Evolutionary conservation across 78 protist species (phyloP), one percentile per base, ranked within the genome.

Genomic region (Dictyostelium firmibasis): DNA sequence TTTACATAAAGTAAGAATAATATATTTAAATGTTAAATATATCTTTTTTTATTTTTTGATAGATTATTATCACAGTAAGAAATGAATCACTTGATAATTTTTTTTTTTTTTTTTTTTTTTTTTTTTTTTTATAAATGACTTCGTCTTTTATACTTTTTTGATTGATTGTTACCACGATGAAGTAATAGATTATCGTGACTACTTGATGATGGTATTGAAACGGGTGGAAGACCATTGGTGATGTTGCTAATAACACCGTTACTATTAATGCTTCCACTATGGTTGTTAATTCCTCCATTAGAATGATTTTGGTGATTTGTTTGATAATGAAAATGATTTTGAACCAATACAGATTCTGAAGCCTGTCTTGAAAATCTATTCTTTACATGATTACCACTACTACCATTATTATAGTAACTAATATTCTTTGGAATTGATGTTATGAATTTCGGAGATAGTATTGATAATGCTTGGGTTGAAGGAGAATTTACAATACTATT

Each of bases 41-140:
- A 53, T 53, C 14, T 53, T 14, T 53, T 53, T 53, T 38, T 38
- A 38, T 38, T 38, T 38, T 38, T 38, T 38, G 43, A 38, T 38
- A 38, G 4, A 38, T 38, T 38, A 38, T 38, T 64, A 70, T 70
- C 77, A 70, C 62, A 70, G 41, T 27, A 31, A 70, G 77, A 70
- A 70, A 70, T 70, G 77, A 70, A 70, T 70, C 77, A 64, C 74
- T 64, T 64, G 74, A 64, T 64, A 64, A 50, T 50, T 50, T 47
- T 47, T 47, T 47, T 47, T 47, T 47, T 7, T 47, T 47, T 47
- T 47, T 47, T 11, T 47, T 50, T 50, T 50, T 50, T 50, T 50
- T 50, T 50, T 50, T 50, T 50, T 64, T 62, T 62, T n/a, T 64
- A 60, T 23, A 60, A 23, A 60, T 60, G 70, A 23, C 70, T 60